Percentiles rank a stretch among this genome's conserved stretches.
These are phyloP conservation scores for Aspergillus ustus DNA, from an alignment of 2,329 filamentous ascomycete species.

Conservation along the genomic window DNA sequence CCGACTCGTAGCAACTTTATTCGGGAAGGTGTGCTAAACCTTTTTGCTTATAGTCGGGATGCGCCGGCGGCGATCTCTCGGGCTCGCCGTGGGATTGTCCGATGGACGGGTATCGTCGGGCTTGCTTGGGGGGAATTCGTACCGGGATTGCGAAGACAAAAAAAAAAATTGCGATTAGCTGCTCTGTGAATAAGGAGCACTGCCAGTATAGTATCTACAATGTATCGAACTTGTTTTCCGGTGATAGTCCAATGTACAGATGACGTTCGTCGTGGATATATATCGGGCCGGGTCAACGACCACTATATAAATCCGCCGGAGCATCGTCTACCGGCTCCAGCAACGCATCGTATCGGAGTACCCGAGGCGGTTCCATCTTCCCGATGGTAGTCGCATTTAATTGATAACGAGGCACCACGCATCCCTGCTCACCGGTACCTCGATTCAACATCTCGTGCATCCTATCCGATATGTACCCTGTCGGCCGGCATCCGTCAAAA, in stretches of 20 bases:
- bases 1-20: background rate
- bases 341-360: background rate
- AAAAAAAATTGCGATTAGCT: no score
- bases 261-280: background rate
- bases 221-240: no score
- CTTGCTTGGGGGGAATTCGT: background rate
- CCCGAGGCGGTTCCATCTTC: background rate
- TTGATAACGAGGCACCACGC: background rate
- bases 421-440: no score
- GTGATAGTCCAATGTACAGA: no score
- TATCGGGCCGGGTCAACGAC: background rate
- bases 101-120: background rate
- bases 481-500: no score
- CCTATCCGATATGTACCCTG: no score
- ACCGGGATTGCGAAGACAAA: no score
- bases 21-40: background rate
- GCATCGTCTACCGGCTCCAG: background rate
- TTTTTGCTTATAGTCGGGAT: background rate
- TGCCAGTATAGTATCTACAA: no score
- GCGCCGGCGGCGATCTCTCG: background rate
- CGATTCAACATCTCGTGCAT: no score
- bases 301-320: background rate
- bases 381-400: background rate
- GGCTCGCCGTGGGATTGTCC: no score
- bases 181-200: no score